phyloP scores from a whole-genome alignment of 371 early-diverging fungal genomes.

The Phascolomyces articulosus region DNA sequence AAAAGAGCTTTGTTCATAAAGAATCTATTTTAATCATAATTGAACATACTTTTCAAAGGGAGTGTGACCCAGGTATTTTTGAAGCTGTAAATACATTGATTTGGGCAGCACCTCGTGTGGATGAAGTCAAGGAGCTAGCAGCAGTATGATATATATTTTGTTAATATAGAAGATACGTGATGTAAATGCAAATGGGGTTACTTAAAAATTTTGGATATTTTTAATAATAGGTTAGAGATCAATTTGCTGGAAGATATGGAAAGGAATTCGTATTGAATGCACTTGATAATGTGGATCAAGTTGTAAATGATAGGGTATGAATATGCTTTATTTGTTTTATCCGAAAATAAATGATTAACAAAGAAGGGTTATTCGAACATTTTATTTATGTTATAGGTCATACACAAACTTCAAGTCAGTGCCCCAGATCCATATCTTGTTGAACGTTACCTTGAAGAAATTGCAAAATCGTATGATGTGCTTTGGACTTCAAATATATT shows the following conservation, averaged over 20 bases:
- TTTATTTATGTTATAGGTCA: constrained; percentile 52
- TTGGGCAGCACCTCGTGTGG: constrained; percentile 83
- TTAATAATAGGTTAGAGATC: constrained; percentile 66
- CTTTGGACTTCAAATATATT: constrained; percentile 66
- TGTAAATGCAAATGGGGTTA: too few species aligned
- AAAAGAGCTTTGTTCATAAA: too few species aligned
- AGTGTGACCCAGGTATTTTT: constrained; percentile 78
- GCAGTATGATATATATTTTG: constrained; percentile 39
- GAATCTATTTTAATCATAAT: too few species aligned
- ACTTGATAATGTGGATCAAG: constrained; percentile 72
- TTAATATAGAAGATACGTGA: neutral
- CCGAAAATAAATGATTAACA: neutral
- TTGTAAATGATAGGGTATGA: constrained; percentile 78
- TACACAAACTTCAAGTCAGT: constrained; percentile 77
- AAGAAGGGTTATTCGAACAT: neutral
- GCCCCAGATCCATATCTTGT: constrained; percentile 84
- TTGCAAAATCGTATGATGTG: constrained; percentile 83
- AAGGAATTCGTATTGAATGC: constrained; percentile 80
- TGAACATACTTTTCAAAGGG: constrained; percentile 52
- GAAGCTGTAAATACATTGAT: constrained; percentile 91
- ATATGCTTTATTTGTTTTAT: too few species aligned
- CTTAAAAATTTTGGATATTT: neutral
- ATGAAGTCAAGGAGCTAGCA: constrained; percentile 86
- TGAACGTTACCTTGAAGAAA: constrained; percentile 85
- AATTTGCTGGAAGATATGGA: constrained; percentile 81